Base-by-base conservation (phyloP, 257 asterid species). In the Ajuga chamaepitys region DNA sequence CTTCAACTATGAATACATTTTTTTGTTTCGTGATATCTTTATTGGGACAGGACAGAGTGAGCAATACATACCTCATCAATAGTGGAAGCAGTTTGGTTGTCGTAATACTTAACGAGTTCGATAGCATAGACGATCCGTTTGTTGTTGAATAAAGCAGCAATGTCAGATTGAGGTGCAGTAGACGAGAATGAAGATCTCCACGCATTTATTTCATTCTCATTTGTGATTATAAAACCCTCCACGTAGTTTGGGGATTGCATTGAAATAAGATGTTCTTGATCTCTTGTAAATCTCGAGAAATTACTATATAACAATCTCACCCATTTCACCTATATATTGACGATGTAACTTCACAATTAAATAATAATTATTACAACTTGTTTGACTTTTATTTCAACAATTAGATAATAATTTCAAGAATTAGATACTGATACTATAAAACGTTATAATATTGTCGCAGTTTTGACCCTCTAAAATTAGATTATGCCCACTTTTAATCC, bases 91-190 rank as follows among this genome's bases (percentile, higher is more conserved):
- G 51, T 80, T 14, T 30, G 80, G 28, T 78, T 67, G 46, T 83
- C 78, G 38, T 81, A 81, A 28, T 86, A 81, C 60, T 79, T 83
- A 67, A 79, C 88, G 28, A 80, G 32, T 67, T 86, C 95, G 1
- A 83, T 72, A 66, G 81, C 21, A 64, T 86, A 86, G 32, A 86
- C 50, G 62, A 86, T 14, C 9, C 78, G 72, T 5, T 83, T 62
- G 14, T 72, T n/a, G 46, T 58, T 69, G 21, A 83, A 63, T 17
- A 77, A 52, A 5, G 79, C 30, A 35, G 18, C 68, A 5, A 81
- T 75, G 11, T 70, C 45, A 54, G 73, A 67, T 16, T 72, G 85
- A 9, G 61, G 47, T 1, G 84, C 60, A 13, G 77, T 64, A 3
- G 90, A 67, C 14, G 68, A 59, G 48, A 81, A 82, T 22, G 75